These are phyloP conservation scores for Colletotrichum higginsianum DNA, from an alignment of 2,329 filamentous ascomycete genomes.

Conservation along the genomic window DNA sequence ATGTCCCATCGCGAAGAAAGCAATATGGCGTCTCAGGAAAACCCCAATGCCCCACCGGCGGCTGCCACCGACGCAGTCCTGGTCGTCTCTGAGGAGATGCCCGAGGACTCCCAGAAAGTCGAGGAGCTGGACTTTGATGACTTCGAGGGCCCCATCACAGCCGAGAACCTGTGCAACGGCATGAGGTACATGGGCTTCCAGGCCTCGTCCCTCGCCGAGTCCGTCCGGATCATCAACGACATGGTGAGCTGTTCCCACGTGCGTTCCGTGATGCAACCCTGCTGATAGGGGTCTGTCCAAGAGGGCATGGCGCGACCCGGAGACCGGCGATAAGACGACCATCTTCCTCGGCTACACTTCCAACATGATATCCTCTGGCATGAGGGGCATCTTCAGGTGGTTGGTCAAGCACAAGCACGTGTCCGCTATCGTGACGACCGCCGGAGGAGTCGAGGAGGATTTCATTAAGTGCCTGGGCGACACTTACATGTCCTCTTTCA, in stretches of 20 bases:
- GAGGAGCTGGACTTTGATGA: conserved; percentile 94
- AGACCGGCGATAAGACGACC: conserved; percentile 85
- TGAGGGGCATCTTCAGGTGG: conserved; percentile 92
- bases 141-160: conserved; percentile 83
- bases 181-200: conserved; percentile 89
- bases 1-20: conserved; percentile 4
- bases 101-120: conserved; percentile 83
- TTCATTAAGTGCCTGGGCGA: conserved; percentile 97
- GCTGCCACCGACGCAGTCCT: conserved; percentile 86
- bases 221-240: conserved; percentile 91
- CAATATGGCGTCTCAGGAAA: conserved; percentile 49
- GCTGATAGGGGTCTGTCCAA: conserved; percentile 47
- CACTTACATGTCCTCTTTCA: conserved; percentile 93
- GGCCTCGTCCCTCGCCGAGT: conserved; percentile 82
- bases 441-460: conserved; percentile 96
- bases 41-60: conserved; percentile 64
- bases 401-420: conserved; percentile 94
- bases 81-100: conserved; percentile 86
- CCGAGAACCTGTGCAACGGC: conserved; percentile 84
- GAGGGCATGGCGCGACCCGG: conserved; percentile 86
- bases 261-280: conserved; percentile 13
- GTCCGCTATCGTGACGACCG: conserved; percentile 93
- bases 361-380: conserved; percentile 95
- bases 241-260: conserved; percentile 77
- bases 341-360: conserved; percentile 98